Base-by-base conservation (phyloP, 352 stramenopile species). In the Lagenidium giganteum region DNA sequence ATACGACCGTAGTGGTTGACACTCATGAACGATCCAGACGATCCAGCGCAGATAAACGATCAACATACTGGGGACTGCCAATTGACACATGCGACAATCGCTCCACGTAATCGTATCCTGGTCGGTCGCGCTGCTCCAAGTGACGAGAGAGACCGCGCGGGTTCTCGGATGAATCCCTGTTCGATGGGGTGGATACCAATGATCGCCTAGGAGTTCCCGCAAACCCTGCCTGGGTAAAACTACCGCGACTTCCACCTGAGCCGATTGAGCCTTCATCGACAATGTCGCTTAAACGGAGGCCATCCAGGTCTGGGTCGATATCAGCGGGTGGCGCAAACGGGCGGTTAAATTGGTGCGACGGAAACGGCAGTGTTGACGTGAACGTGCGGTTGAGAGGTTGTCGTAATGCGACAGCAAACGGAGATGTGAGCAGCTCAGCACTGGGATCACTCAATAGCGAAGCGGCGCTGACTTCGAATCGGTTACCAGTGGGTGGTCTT, bases 341-440 rank as follows among this genome's bases (percentile, higher is more conserved):
- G 16, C 34, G 47, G 29, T 29, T 57, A 24, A 58, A 57, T 24
- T 57, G 47, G 21, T 63, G 42, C 1, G 47, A 31, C 13, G 52
- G 28, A 23, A 39, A 40, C 14, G 35, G 36, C 23, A 44, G 24
- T 0, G 35, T 40, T 16, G 49, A 22, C 21, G 47, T 38, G 16
- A 63, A 57, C 18, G 47, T 54, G 41, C 54, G 54, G 42, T 44
- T 63, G 22, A 48, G 32, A 5, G 54, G 47, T 30, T 63, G 54
- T n/a, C 54, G 54, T 21, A 63, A 20, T 12, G 47, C 47, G 1
- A 28, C 37, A 37, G 46, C 54, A 39, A 46, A 63, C 18, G 54
- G 47, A 14, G 54, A 57, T 27, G 54, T 45, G 17, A 63, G 42
- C 0, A 63, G 32, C 26, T 63, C 54, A 4, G 54, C 54, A 31